Conservation (phyloP, 768 basidiomycete genomes). For the Trametopsis cervina region DNA sequence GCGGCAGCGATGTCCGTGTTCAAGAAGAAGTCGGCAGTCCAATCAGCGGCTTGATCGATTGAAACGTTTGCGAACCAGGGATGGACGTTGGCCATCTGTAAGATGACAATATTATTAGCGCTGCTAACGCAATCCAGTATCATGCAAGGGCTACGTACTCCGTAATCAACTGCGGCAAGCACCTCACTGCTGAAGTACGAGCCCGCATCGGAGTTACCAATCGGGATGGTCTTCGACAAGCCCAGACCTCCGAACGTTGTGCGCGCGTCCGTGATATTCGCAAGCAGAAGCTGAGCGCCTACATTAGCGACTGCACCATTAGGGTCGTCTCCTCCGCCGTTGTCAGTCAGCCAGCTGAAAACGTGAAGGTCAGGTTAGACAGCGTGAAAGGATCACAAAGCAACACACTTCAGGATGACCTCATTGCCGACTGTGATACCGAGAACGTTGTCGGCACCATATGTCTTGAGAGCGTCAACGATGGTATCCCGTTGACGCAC, state of each 20-base stretch:
- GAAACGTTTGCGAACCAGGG: conserved; percentile 88
- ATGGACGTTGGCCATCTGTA: conserved; percentile 83
- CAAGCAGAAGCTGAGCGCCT: conserved; percentile 58
- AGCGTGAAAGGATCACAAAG: neutral
- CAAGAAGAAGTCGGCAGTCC: conserved; percentile 80
- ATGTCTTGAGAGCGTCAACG: conserved; percentile 62
- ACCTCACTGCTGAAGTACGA: conserved; percentile 74
- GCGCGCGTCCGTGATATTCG: conserved; percentile 62
- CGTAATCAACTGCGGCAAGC: conserved; percentile 58
- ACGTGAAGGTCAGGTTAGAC: conserved; percentile 27
- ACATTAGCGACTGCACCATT: conserved; percentile 51
- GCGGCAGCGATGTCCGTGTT: conserved; percentile 56
- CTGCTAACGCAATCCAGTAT: neutral
- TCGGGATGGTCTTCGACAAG: conserved; percentile 51
- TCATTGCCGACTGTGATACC: conserved; percentile 94
- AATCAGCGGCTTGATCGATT: conserved; percentile 60
- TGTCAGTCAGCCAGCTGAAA: conserved; percentile 48
- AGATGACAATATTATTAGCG: neutral
- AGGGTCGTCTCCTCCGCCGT: conserved; percentile 41
- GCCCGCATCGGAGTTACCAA: conserved; percentile 85
- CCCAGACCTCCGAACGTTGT: conserved; percentile 46
- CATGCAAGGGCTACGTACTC: conserved; percentile 30
- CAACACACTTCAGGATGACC: conserved; percentile 67
- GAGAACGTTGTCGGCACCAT: conserved; percentile 65
- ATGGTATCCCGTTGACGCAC: conserved; percentile 64